phyloP scores from a whole-genome alignment of 441 rosid species.

The Euphorbia celastroides region DNA sequence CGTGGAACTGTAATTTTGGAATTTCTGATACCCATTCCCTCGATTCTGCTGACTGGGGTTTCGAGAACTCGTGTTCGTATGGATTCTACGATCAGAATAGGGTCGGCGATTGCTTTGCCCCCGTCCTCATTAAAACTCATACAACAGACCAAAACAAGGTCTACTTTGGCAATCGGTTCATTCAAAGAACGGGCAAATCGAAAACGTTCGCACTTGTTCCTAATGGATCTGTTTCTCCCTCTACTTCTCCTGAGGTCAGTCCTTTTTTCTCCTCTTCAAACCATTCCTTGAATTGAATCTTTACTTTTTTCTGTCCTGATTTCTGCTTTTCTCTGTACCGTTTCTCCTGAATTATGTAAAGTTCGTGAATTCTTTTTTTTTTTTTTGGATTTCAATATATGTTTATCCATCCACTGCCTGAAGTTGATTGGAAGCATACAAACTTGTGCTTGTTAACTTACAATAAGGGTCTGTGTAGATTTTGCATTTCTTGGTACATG shows the following conservation, averaged over 20 bases:
- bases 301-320: background rate
- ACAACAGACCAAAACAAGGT: background rate
- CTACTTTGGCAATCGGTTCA: constrained; percentile 18
- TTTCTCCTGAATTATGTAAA: background rate
- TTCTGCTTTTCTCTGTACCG: background rate
- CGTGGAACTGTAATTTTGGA: background rate
- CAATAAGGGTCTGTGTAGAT: background rate
- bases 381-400: background rate
- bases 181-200: constrained; percentile 7
- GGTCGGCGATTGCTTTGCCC: constrained; percentile 23
- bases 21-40: background rate
- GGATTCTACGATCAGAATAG: constrained; percentile 29
- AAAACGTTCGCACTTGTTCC: constrained; percentile 23
- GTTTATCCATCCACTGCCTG: background rate
- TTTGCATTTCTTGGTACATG: background rate
- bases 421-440: background rate
- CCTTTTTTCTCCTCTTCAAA: background rate
- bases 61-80: constrained; percentile 9
- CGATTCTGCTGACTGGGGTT: background rate
- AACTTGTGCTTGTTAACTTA: background rate
- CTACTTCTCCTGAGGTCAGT: constrained; percentile 46
- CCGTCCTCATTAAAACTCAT: constrained; percentile 21
- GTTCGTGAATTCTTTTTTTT: background rate
- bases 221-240: constrained; percentile 39
- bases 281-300: background rate